phyloP scores from a whole-genome alignment of 2,329 filamentous ascomycete genomes.

The Fusarium tricinctum region DNA sequence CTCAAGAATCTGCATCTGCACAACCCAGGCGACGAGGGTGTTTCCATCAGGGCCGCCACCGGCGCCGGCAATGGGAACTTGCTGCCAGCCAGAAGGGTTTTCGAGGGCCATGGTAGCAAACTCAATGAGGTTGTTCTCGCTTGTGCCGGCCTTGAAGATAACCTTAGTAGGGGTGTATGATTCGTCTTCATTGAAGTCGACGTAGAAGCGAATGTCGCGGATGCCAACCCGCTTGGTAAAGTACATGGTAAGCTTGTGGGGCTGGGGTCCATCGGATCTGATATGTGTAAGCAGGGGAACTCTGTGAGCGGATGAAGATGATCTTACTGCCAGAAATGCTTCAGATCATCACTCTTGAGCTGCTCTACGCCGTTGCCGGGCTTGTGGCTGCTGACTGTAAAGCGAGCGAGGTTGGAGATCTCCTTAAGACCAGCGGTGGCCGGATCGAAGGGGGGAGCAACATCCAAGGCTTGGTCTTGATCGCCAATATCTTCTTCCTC shows the following conservation, averaged over 20 bases:
- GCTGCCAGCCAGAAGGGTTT: slow-evolving; percentile 89
- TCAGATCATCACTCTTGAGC: slow-evolving; percentile 79
- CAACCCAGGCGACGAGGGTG: slow-evolving; percentile 86
- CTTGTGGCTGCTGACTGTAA: slow-evolving; percentile 86
- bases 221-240: slow-evolving; percentile 88
- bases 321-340: slow-evolving; percentile 82
- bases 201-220: slow-evolving; percentile 81
- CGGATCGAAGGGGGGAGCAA: slow-evolving; percentile 64
- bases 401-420: slow-evolving; percentile 85
- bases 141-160: slow-evolving; percentile 87
- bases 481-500: slow-evolving; percentile 27
- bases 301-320: not conserved
- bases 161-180: slow-evolving; percentile 97
- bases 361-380: slow-evolving; percentile 84
- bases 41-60: slow-evolving; percentile 75
- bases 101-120: slow-evolving; percentile 85
- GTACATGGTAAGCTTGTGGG: slow-evolving; percentile 85
- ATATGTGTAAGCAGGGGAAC: not conserved
- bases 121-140: slow-evolving; percentile 90
- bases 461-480: slow-evolving; percentile 48
- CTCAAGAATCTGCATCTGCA: slow-evolving; percentile 92
- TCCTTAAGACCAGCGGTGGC: slow-evolving; percentile 76
- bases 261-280: slow-evolving; percentile 86
- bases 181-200: slow-evolving; percentile 94
- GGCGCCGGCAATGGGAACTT: slow-evolving; percentile 74